Base-by-base conservation (phyloP, 192 early-diverging fungal species). In the Umbelopsis sp. region DNA sequence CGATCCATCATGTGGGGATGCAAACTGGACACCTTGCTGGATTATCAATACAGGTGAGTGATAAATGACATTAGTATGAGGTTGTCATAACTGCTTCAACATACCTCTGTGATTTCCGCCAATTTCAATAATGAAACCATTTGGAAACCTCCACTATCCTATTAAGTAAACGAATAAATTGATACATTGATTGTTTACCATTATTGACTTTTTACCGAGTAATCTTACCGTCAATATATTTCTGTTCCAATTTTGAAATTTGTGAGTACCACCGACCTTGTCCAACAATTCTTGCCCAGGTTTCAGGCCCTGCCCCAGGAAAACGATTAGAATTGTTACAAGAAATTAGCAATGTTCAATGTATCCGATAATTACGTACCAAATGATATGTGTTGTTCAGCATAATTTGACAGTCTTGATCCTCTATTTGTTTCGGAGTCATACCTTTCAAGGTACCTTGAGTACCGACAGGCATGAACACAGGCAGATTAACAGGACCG, bases 391-490 rank as follows among this genome's bases (percentile, higher is more conserved):
- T 95, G 77, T 95, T 95, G 51, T 92, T 92, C 24, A 95, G 81
- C 76, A 95, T 94, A 68, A 95, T 90, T 68, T 93, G 92, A 80
- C 92, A 94, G 72, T 89, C 86, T 24, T 92, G 81, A 41, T 84
- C 82, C 72, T 89, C 86, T 49, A 95, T 74, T 74, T 95, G 94
- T 43, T 88, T 75, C 25, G 89, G 85, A 16, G 92, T 92, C 72
- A 95, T 78, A 41, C 94, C 94, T 72, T 95, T 95, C 71, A 95
- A 84, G 12, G 92, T 87, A 20, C 91, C 94, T 83, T 92, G 91
- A 12, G 94, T 95, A 10, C 89, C 94, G 32, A 95, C 94, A 2
- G 94, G 94, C 94, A 95, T 95, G 65, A 95, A 95, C 75, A 93
- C 90, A 34, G 94, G 94, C 29, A 90, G 90, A 66, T 89, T 87